Evolutionary conservation across 1,284 basidiomycete genomes (phyloP), one percentile per base, ranked within the genome.

Genomic region (Malassezia pachydermatis): DNA sequence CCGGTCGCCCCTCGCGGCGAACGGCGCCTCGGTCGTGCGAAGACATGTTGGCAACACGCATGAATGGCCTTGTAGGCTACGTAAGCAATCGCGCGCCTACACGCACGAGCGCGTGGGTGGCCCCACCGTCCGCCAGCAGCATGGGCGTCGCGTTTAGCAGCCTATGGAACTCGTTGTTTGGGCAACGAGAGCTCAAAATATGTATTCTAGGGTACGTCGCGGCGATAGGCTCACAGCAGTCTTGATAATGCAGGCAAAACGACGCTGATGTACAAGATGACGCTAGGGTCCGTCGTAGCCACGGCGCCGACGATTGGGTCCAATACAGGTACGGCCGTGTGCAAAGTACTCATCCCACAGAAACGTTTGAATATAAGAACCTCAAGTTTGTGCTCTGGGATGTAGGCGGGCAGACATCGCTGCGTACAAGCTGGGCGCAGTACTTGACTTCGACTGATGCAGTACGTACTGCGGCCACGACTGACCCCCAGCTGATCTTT

Each of bases 191-290:
- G 67, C 72, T 76, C 40, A 77, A 77, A 60, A 73, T 68, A 32
- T 67, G 65, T 43, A 67, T 69, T 33, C 55, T 69, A 24, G 67
- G 66, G 50, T 60, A 57, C n/a, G 65, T 41, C 16, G 42, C 22
- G 27, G 33, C 30, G 37, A 40, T 16, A 14, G 16, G 52, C 39
- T 10, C 29, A 9, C 29, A 30, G 29, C 10, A 9, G 10, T 10
- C 68, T 76, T 22, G 75, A 76, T 63, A 76, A 76, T 67, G 75
- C 76, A 9, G 76, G 76, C 24, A 77, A 77, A 63, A 75, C 73
- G 9, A 76, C 75, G 2, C 72, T 76, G 20, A 71, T 76, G 45
- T 77, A 77, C 59, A 73, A 76, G 36, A 77, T 77, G 62, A 76
- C 75, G 10, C 74, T 76, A 59, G 76, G 76, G 27, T 72, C 75